A percentile compares a stretch with the other conserved stretches of the same genome.
These are phyloP conservation scores for Xanthoconium stramineum DNA, from an alignment of 768 basidiomycete species.

Conservation along the genomic window DNA sequence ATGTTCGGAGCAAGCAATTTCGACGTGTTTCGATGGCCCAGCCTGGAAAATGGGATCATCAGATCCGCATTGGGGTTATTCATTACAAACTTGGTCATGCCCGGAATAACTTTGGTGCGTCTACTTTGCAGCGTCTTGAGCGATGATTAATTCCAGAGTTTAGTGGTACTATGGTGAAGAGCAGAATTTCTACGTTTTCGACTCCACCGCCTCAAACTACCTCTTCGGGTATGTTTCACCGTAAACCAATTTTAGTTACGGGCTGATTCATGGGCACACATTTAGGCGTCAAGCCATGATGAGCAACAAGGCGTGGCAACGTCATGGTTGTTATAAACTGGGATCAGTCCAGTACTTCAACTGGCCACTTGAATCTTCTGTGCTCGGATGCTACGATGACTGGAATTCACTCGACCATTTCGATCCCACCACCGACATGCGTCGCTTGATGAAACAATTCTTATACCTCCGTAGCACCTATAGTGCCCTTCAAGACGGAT, in stretches of 20 bases:
- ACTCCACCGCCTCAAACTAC: slow-evolving; percentile 89
- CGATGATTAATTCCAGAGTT: not conserved
- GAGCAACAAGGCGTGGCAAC: slow-evolving; percentile 80
- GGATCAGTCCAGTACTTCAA: slow-evolving; percentile 94
- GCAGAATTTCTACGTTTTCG: slow-evolving; percentile 83
- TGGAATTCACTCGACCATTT: slow-evolving; percentile 96
- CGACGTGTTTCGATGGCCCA: slow-evolving; percentile 93
- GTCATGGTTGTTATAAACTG: slow-evolving; percentile 88
- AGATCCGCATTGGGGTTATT: slow-evolving; percentile 75
- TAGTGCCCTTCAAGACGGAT: slow-evolving; percentile 81
- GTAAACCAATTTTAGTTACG: not conserved
- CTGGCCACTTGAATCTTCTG: slow-evolving; percentile 75
- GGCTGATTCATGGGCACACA: not conserved
- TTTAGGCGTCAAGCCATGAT: slow-evolving; percentile 90
- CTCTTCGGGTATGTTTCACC: slow-evolving; percentile 65
- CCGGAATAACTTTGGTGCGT: slow-evolving; percentile 76
- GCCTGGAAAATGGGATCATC: slow-evolving; percentile 79
- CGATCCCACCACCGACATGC: slow-evolving; percentile 79
- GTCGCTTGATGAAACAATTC: slow-evolving; percentile 73
- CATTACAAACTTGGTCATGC: slow-evolving; percentile 77
- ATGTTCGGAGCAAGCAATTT: slow-evolving; percentile 94
- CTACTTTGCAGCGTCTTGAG: not conserved
- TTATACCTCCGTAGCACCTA: slow-evolving; percentile 65
- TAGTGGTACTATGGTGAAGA: slow-evolving; percentile 90
- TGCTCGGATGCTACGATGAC: slow-evolving; percentile 83